These are phyloP conservation scores for Naganishia vaughanmartiniae DNA, from an alignment of 768 basidiomycete genomes.

Conservation along the genomic window DNA sequence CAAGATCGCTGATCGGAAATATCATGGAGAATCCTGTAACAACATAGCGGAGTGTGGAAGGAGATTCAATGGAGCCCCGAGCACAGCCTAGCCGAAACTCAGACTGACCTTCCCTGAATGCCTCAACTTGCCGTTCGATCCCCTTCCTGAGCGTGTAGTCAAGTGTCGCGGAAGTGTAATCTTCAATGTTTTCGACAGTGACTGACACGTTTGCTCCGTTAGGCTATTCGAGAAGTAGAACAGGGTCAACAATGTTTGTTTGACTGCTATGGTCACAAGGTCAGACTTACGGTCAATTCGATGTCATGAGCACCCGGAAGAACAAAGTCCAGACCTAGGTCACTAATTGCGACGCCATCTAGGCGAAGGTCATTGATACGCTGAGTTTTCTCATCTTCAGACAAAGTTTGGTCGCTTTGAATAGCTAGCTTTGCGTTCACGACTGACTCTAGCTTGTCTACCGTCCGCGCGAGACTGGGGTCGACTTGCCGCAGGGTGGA, in stretches of 20 bases:
- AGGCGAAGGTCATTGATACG: constrained; percentile 21
- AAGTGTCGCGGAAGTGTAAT: constrained; percentile 82
- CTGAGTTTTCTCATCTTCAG: background rate
- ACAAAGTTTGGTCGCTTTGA: constrained; percentile 52
- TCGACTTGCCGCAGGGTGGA: constrained; percentile 87
- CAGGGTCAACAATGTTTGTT: constrained; percentile 14
- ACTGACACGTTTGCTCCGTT: constrained; percentile 76
- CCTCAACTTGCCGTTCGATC: constrained; percentile 71
- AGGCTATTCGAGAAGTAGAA: constrained; percentile 56
- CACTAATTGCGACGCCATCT: constrained; percentile 67
- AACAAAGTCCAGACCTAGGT: constrained; percentile 92
- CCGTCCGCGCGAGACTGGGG: constrained; percentile 75
- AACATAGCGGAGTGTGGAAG: background rate
- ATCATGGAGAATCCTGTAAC: constrained; percentile 60
- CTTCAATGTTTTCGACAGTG: constrained; percentile 79
- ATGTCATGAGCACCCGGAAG: constrained; percentile 86
- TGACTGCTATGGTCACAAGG: background rate
- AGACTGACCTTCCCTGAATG: constrained; percentile 70
- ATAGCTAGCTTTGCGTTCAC: constrained; percentile 55
- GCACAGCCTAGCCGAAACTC: background rate
- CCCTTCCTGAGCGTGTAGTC: constrained; percentile 85
- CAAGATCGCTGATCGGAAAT: constrained; percentile 85
- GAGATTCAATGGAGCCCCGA: background rate
- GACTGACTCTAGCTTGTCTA: constrained; percentile 68
- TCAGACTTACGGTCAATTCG: constrained; percentile 69